Base-by-base conservation (phyloP, 1,139 yeast genomes). In the Protomyces pachydermus region DNA sequence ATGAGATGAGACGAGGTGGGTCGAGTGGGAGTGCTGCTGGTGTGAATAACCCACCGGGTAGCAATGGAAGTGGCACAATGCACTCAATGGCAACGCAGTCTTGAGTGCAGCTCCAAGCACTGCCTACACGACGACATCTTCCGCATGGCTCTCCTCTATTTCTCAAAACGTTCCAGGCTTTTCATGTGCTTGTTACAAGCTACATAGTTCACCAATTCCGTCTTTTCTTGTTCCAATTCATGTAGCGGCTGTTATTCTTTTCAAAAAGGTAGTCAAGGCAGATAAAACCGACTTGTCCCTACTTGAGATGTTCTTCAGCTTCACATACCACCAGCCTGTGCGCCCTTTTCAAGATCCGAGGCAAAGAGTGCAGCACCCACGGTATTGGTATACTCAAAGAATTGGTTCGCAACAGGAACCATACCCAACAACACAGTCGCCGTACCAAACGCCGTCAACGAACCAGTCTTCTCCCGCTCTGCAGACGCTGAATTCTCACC, bases 311-410 rank as follows among this genome's bases (percentile, higher is more conserved):
- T 6, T 6, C 8, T 4, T 28, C 32, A 28, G 16, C 25, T 4
- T 42, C 23, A 42, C 48, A 42, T 42, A 23, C 48, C 48, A 42
- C 48, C 48, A 6, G 20, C 25, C 25, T 42, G 48, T 16, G 48
- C 48, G 23, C 48, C 48, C 96, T 71, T 88, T 96, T 66, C 85
- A 86, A 65, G 81, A 77, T 72, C 82, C 75, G 73, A 84, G 83
- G 64, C 64, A 56, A 54, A 42, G 34, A 60, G 55, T 3, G 58
- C 64, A 20, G 64, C 64, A 20, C 64, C 64, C 14, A 60, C 64
- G 14, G 55, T 48, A 28, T 54, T 60, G 18, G 64, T 54, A 39
- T 45, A 48, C 8, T 54, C 64, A 23, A 54, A 54, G 39, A 45
- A 56, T 23, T 54, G 58, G 18, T 52, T 52, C 32, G 46, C 64